Base-by-base conservation (phyloP, 257 asterid genomes). In the Solanum medicagineum region DNA sequence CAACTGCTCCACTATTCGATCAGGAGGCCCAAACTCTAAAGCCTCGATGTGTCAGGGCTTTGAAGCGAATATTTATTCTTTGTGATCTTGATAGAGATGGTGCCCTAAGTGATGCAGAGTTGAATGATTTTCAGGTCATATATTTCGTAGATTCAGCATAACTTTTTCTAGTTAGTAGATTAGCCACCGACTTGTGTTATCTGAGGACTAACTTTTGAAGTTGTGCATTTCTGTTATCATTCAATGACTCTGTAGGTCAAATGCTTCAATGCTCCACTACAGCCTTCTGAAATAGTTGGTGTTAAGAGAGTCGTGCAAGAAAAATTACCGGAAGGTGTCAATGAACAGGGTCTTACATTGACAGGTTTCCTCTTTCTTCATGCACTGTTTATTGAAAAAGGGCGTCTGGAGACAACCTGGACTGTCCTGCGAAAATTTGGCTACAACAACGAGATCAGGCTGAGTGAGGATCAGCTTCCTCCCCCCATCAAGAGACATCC, bases 281-380 rank as follows among this genome's bases (percentile, higher is more conserved):
- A 95, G 87, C 98, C 98, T 69, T 89, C 99, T 75, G 99, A 97
- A 89, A 94, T 95, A 89, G 94, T 89, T 60, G 98, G 98, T 84
- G 99, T 97, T 81, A 97, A 95, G 92, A 91, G 93, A 92, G 99
- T 95, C 83, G 99, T 97, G 88, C 97, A 94, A 91, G 98, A 97
- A 74, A 94, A 95, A 90, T 83, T 97, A 89, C 91, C 88, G 66
- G 98, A 91, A 91, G 99, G 99, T 75, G 99, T 97, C 29, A 93
- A 91, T 86, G 96, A 92, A 0, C 92, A 88, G 79, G 99, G 99
- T 89, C 99, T 97, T 88, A 97, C 99, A 69, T 92, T 97, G 95
- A 90, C 97, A 0, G 99, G 99, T 5, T 97, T 97, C 91, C 92
- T 97, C 83, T 97, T 97, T 90, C 99, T 97, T 80, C 99, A 97